Evolutionary conservation across 1,284 basidiomycete species (phyloP).

Genomic region (Schizophyllum amplum): DNA sequence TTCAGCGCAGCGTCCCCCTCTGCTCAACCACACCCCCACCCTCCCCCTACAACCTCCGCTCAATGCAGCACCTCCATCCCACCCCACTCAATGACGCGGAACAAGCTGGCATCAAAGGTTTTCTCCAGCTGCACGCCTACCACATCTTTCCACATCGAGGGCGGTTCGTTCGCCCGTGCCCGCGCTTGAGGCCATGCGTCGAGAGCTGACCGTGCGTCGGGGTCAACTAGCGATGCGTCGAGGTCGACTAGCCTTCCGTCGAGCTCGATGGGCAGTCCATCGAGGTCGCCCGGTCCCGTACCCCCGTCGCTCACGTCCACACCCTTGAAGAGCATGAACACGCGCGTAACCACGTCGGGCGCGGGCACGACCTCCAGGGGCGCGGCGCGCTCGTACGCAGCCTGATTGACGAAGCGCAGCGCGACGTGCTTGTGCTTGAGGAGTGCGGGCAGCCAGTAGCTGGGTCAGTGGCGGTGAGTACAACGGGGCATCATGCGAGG

Average conservation of each 20-base stretch:
- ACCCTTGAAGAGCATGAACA: constrained; percentile 39
- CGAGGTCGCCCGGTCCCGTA: too few relatives aligned
- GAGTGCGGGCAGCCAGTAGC: constrained; percentile 37
- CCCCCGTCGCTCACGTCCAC: constrained; percentile 21
- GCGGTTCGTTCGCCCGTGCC: constrained; percentile 10
- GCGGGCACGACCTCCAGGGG: constrained; percentile 26
- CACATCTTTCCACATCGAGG: constrained; percentile 14
- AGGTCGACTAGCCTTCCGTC: too few relatives aligned
- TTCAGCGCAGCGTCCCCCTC: too few relatives aligned
- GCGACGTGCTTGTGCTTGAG: constrained; percentile 31
- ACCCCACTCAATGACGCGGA: constrained; percentile 30
- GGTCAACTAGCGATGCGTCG: constrained; percentile 18
- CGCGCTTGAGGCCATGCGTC: constrained; percentile 16
- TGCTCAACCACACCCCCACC: too few relatives aligned
- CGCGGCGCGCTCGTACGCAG: constrained; percentile 30
- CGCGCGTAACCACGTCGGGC: constrained; percentile 34
- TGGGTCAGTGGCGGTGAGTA: constrained; percentile 3
- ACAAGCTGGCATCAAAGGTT: constrained; percentile 16
- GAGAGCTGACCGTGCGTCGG: constrained; percentile 15
- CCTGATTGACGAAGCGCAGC: constrained; percentile 37
- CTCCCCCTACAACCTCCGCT: too few relatives aligned
- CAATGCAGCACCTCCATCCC: constrained; percentile 25
- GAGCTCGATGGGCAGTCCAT: too few relatives aligned
- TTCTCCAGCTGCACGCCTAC: constrained; percentile 11
- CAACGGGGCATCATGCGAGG: neutral